Conservation (phyloP, 2,329 filamentous ascomycete species). For the Zymoseptoria pseudotritici region DNA sequence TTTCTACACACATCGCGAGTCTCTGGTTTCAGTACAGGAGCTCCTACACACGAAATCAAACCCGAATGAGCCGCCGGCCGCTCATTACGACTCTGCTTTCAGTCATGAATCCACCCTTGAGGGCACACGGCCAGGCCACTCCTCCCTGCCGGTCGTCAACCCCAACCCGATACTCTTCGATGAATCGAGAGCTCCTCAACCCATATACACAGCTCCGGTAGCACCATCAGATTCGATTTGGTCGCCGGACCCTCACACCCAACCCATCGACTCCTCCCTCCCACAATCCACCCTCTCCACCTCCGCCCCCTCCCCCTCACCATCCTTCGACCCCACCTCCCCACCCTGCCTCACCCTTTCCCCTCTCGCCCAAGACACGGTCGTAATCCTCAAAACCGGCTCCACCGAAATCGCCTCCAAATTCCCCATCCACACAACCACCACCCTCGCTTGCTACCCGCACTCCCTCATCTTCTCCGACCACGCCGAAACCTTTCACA, state of each 20-base stretch:
- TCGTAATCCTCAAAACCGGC: conserved; percentile 43
- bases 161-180: background rate
- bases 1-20: background rate
- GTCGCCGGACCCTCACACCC: background rate
- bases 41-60: background rate
- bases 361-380: conserved; percentile 39
- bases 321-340: background rate
- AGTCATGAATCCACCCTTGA: background rate
- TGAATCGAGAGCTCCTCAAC: background rate
- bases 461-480: conserved; percentile 34
- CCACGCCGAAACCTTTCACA: conserved; percentile 29
- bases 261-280: background rate
- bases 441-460: conserved; percentile 29
- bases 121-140: background rate
- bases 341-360: background rate
- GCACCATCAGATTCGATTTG: background rate
- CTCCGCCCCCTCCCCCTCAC: no score
- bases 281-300: background rate
- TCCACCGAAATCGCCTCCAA: conserved; percentile 27
- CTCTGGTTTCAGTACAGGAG: background rate
- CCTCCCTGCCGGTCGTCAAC: background rate
- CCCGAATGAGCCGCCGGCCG: background rate
- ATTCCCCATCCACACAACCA: conserved; percentile 28
- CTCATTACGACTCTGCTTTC: background rate
- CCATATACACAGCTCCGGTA: background rate